phyloP scores from a whole-genome alignment of 257 asterid species.

The Coffea eugenioides region DNA sequence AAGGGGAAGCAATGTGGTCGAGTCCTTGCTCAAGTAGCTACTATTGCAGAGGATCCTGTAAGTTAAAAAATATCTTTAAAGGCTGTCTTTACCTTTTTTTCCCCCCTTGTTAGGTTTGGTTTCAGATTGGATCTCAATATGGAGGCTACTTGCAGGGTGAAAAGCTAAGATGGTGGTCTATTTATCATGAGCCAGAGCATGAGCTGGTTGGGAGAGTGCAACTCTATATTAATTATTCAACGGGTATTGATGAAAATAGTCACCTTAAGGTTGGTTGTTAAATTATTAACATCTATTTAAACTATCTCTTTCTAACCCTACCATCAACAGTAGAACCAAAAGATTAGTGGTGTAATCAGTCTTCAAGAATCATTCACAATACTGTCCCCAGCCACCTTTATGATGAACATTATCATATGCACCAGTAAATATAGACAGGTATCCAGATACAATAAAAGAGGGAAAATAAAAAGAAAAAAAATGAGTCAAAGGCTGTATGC shows the following conservation, averaged over 20 bases:
- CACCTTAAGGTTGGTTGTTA: slow-evolving; percentile 40
- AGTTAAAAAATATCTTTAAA: slow-evolving; percentile 5
- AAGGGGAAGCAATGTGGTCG: slow-evolving; percentile 49
- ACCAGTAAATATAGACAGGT: background rate
- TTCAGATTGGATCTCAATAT: slow-evolving; percentile 13
- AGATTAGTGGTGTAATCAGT: background rate
- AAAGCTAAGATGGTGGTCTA: slow-evolving; percentile 55
- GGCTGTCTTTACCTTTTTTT: slow-evolving; percentile 5
- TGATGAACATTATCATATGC: background rate
- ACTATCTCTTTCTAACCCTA: background rate
- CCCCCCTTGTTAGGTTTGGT: slow-evolving; percentile 7
- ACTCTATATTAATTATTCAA: slow-evolving; percentile 42
- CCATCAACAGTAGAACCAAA: background rate
- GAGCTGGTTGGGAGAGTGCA: slow-evolving; percentile 53
- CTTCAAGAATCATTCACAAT: background rate
- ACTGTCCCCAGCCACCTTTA: background rate
- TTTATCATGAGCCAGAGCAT: slow-evolving; percentile 52
- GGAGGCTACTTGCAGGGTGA: slow-evolving; percentile 40
- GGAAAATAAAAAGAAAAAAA: background rate
- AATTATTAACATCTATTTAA: background rate
- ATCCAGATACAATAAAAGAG: background rate
- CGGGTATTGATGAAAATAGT: slow-evolving; percentile 41
- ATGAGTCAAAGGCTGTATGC: background rate
- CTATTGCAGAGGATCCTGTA: slow-evolving; percentile 54
- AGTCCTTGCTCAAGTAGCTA: slow-evolving; percentile 52